Evolutionary conservation across 2,329 filamentous ascomycete genomes (phyloP).

Genomic region (Verticillium dahliae): DNA sequence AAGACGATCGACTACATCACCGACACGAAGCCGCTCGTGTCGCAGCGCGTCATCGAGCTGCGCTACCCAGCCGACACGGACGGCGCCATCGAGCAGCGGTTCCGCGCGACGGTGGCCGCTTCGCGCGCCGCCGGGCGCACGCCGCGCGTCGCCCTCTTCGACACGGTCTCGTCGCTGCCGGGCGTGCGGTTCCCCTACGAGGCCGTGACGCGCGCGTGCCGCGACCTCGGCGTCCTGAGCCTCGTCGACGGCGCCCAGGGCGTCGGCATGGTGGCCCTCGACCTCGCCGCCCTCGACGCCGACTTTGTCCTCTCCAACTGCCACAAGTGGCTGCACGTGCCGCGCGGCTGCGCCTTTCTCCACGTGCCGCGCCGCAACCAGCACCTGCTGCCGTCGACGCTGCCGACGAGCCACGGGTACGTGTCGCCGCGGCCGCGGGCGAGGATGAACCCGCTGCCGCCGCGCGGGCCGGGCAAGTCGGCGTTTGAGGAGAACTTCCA

Average conservation of each 20-base stretch:
- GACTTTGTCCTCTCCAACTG: slow-evolving; percentile 87
- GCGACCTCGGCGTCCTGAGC: slow-evolving; percentile 60
- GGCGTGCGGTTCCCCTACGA: slow-evolving; percentile 78
- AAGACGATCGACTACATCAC: slow-evolving; percentile 64
- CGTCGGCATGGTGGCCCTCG: slow-evolving; percentile 69
- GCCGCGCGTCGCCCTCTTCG: slow-evolving; percentile 68
- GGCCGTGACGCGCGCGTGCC: slow-evolving; percentile 55
- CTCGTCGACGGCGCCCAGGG: slow-evolving; percentile 82
- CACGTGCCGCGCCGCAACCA: slow-evolving; percentile 76
- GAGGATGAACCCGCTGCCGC: slow-evolving; percentile 33
- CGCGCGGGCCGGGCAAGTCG: slow-evolving; percentile 34
- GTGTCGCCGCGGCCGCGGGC: slow-evolving; percentile 29
- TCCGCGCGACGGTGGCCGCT: slow-evolving; percentile 50
- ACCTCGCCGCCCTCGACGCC: slow-evolving; percentile 60
- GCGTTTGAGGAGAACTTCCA: slow-evolving; percentile 67
- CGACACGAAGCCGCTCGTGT: slow-evolving; percentile 50
- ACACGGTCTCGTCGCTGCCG: slow-evolving; percentile 72
- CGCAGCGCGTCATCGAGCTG: slow-evolving; percentile 49
- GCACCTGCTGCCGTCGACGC: slow-evolving; percentile 61
- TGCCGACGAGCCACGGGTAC: slow-evolving; percentile 80
- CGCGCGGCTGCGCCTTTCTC: slow-evolving; percentile 73
- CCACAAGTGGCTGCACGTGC: slow-evolving; percentile 85
- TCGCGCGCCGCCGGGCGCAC: slow-evolving; percentile 51
- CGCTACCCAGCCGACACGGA: slow-evolving; percentile 65
- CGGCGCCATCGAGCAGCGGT: slow-evolving; percentile 50